A percentile compares a stretch with the other conserved stretches of the same genome.
These are phyloP conservation scores for Trichomonas gallinae DNA, from an alignment of 208 protist genomes.

Conservation along the genomic window DNA sequence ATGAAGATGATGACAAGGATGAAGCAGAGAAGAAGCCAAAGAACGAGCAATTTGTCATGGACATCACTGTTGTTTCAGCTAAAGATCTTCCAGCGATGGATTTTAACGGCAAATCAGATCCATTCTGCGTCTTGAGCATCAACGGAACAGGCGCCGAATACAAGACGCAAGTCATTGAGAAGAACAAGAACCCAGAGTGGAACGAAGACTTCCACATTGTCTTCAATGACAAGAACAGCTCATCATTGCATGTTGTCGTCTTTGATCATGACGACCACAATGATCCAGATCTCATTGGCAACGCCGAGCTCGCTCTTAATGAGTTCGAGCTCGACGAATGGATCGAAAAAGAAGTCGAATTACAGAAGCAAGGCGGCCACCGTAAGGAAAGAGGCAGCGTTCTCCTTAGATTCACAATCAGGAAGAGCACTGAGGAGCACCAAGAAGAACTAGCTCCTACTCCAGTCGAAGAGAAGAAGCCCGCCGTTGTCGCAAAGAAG, in stretches of 20 bases:
- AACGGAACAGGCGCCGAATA: neutral
- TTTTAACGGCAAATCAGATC: neutral
- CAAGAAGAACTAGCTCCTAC: neutral
- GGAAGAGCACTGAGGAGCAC: neutral
- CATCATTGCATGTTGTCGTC: neutral
- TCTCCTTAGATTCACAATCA: neutral
- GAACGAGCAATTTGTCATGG: neutral
- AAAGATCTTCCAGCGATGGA: neutral
- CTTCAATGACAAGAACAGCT: neutral
- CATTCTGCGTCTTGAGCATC: neutral
- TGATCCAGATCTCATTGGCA: neutral
- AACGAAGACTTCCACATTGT: neutral
- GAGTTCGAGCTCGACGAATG: neutral
- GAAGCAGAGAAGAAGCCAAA: neutral
- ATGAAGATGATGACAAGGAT: neutral
- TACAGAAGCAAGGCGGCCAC: neutral
- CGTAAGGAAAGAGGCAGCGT: neutral
- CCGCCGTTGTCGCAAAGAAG: too few relatives aligned
- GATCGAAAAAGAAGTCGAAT: neutral
- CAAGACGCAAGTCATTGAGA: neutral
- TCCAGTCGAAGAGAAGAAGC: neutral
- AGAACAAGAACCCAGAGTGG: neutral
- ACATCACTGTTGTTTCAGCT: neutral
- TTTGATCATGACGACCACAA: neutral
- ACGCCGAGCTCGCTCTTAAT: neutral